phyloP scores from a whole-genome alignment of 2,329 filamentous ascomycete species.

The Aspergillus jensenii region DNA sequence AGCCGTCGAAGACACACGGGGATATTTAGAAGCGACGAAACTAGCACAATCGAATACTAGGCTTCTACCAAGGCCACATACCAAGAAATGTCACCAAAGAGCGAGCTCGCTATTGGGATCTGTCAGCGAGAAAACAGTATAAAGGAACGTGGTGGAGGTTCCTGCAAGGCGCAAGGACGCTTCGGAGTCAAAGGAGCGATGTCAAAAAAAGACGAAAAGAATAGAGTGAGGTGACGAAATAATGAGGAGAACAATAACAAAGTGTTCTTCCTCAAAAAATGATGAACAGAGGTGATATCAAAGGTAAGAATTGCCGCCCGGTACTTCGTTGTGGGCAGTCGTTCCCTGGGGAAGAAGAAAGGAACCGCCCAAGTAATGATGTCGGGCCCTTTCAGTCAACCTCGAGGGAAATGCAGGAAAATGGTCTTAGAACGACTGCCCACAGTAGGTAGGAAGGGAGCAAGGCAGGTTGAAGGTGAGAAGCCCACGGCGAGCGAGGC shows the following conservation, averaged over 20 bases:
- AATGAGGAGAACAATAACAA: slow-evolving; percentile 9
- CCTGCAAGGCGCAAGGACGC: slow-evolving; percentile 9
- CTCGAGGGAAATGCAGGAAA: slow-evolving; percentile 15
- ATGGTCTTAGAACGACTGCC: slow-evolving; percentile 25
- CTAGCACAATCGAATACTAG: slow-evolving; percentile 10
- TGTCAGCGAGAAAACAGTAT: slow-evolving; percentile 19
- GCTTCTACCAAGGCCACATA: slow-evolving; percentile 20
- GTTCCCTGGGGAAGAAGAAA: slow-evolving; percentile 43
- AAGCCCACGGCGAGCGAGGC: slow-evolving; percentile 15
- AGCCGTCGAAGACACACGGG: slow-evolving; percentile 6
- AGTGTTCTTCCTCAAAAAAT: not conserved
- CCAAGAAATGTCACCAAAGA: slow-evolving; percentile 23
- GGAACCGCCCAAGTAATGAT: slow-evolving; percentile 9
- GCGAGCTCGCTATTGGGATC: slow-evolving; percentile 17
- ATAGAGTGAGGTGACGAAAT: slow-evolving; percentile 2
- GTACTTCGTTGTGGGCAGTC: slow-evolving; percentile 30
- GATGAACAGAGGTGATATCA: slow-evolving; percentile 8
- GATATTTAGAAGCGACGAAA: slow-evolving; percentile 10
- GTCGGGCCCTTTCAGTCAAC: slow-evolving; percentile 5
- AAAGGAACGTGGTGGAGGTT: slow-evolving; percentile 19
- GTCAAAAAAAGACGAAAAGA: slow-evolving; percentile 6
- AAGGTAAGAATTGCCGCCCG: slow-evolving; percentile 20
- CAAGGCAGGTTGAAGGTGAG: slow-evolving; percentile 14
- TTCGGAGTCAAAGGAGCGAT: slow-evolving; percentile 9
- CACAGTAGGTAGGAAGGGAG: slow-evolving; percentile 14